Evolutionary conservation across 1,284 basidiomycete genomes (phyloP).

Genomic region (Termitomyces sp.): DNA sequence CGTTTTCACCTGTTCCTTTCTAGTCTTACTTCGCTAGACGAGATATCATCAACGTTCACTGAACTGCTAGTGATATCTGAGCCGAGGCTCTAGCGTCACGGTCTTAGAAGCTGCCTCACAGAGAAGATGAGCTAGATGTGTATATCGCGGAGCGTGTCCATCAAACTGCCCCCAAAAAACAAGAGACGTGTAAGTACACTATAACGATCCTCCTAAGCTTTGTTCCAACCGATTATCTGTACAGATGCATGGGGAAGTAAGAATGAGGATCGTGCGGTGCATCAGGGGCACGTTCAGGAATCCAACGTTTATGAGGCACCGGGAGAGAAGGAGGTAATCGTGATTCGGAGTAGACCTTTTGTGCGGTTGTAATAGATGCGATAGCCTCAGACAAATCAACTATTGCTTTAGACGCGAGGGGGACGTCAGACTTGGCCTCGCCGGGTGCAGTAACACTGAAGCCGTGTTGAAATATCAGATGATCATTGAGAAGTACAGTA

Average conservation of each 20-base stretch:
- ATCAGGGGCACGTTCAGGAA: constrained; percentile 57
- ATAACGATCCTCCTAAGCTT: background rate
- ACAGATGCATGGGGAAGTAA: constrained; percentile 83
- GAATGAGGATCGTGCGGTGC: constrained; percentile 73
- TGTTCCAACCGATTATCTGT: constrained; percentile 45
- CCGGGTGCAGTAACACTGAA: constrained; percentile 54
- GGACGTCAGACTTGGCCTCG: constrained; percentile 43
- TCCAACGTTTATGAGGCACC: constrained; percentile 64
- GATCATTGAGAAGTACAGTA: background rate
- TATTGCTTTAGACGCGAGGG: constrained; percentile 37
- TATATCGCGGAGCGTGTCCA: background rate
- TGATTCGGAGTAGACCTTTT: constrained; percentile 58
- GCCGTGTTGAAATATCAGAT: constrained; percentile 5
- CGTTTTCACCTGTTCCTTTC: no score
- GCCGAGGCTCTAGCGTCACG: background rate
- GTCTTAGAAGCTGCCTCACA: background rate
- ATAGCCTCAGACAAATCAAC: constrained; percentile 70
- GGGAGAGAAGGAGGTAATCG: constrained; percentile 73
- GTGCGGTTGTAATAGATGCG: constrained; percentile 51
- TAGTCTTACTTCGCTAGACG: background rate
- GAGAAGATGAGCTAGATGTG: background rate
- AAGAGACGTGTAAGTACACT: background rate
- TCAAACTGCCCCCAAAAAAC: background rate
- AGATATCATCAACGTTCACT: background rate
- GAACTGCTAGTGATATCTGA: background rate